Conservation (phyloP, 106 monocot genomes). For the Acanthochlamys bracteata region DNA sequence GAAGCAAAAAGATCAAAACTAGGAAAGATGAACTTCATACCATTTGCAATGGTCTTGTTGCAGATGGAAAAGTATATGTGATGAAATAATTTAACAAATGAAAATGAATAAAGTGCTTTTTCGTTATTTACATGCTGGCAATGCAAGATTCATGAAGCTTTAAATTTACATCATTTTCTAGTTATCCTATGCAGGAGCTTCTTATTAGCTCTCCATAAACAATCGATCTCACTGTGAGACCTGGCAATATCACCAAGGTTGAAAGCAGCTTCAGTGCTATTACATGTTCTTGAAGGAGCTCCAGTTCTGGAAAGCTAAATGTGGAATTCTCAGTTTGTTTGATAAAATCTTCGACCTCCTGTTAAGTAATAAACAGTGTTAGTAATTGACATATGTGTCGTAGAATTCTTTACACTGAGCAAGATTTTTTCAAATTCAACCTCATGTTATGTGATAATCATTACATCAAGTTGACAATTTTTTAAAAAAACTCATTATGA, state of each 20-base stretch:
- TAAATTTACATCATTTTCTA: constrained; percentile 42
- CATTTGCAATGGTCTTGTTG: too few species aligned
- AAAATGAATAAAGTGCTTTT: constrained; percentile 16
- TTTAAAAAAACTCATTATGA: background rate
- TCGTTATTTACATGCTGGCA: constrained; percentile 11
- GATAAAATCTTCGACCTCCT: constrained; percentile 71
- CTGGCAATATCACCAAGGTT: constrained; percentile 31
- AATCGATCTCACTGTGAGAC: constrained; percentile 30
- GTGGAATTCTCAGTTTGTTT: constrained; percentile 19
- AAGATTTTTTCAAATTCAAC: background rate
- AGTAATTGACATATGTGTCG: background rate
- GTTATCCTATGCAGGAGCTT: constrained; percentile 44
- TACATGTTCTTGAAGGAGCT: constrained; percentile 39
- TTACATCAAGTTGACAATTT: too few species aligned
- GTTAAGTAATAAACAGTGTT: background rate
- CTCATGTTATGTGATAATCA: too few species aligned
- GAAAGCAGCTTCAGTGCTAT: constrained; percentile 8
- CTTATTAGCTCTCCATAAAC: constrained; percentile 52
- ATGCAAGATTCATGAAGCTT: constrained; percentile 8
- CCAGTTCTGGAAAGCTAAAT: constrained; percentile 53
- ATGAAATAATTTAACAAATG: constrained; percentile 14
- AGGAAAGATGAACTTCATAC: too few species aligned
- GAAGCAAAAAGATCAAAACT: too few species aligned
- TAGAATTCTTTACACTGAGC: background rate
- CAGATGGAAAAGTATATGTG: constrained; percentile 4